These are phyloP conservation scores for Colletotrichum sp. DNA, from an alignment of 2,329 filamentous ascomycete genomes.

Conservation along the genomic window DNA sequence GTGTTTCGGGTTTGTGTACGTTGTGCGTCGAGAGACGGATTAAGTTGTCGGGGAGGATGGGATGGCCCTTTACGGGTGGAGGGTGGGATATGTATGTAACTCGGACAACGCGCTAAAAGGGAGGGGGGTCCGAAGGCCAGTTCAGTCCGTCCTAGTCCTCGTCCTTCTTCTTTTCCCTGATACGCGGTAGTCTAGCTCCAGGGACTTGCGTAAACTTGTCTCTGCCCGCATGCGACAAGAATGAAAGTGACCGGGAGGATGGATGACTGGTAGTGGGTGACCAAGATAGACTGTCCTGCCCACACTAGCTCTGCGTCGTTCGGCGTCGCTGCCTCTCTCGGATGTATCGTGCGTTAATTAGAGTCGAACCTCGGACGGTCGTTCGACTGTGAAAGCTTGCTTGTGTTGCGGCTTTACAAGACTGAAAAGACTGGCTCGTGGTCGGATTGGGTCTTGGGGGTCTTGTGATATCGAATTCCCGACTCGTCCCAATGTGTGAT, in stretches of 20 bases:
- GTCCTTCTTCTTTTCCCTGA: neutral
- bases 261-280: neutral
- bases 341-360: slow-evolving; percentile 20
- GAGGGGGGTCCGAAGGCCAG: slow-evolving; percentile 9
- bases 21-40: slow-evolving; percentile 17
- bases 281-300: slow-evolving; percentile 1
- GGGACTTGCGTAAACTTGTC: neutral
- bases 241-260: neutral
- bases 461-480: slow-evolving; percentile 1
- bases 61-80: slow-evolving; percentile 12
- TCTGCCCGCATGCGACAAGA: slow-evolving; percentile 2
- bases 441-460: slow-evolving; percentile 4
- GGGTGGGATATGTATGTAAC: slow-evolving; percentile 16
- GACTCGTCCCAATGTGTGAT: neutral
- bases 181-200: neutral
- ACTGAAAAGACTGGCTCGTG: slow-evolving; percentile 10
- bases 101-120: slow-evolving; percentile 13
- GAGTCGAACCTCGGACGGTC: slow-evolving; percentile 11
- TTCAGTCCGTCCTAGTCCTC: neutral
- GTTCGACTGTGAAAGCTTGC: slow-evolving; percentile 9
- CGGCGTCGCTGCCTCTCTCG: neutral
- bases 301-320: slow-evolving; percentile 11
- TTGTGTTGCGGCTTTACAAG: slow-evolving; percentile 2
- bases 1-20: slow-evolving; percentile 20
- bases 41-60: slow-evolving; percentile 19